Base-by-base conservation (phyloP, 2,329 filamentous ascomycete genomes). In the Fusarium domesticum region DNA sequence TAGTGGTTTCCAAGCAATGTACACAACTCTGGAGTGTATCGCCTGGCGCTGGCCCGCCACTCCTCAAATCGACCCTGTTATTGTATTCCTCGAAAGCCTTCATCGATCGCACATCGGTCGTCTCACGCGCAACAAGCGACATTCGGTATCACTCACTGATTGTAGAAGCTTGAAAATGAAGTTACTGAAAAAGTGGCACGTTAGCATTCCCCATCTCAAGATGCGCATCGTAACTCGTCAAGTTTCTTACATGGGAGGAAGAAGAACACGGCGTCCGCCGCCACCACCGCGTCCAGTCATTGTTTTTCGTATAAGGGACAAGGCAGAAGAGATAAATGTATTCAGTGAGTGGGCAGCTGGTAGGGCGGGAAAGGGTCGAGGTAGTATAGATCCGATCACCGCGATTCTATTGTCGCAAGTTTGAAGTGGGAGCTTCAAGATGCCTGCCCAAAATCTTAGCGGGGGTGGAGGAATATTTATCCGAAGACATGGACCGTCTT, bases 111-210 rank as follows among this genome's bases (percentile, higher is more conserved):
- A 44, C 35, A 43, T 42, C 28, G 28, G 37, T 33, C 31, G 32
- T 15, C 18, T 17, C 37, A 40, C 31, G 30, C 42, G 14, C 18
- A 40, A 31, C 15, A 28, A 16, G 18, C 20, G 16, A 10, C 11
- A 10, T 40, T 17, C 36, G 34, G 32, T 5, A 35, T 33, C 20
- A 69, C 68, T 68, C 49, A 70, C 68, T 35, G 70, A 73, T 62
- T 84, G 91, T 8, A 97, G 80, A 31, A 96, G 85, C 76, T 93
- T 95, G 81, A 73, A 73, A 51, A 73, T 72, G 56, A 71, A 69
- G 60, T 73, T 72, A 74, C 68, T 70, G 17, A 14, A 15, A 28
- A 8, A 8, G 37, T 10, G n/a, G 23, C 10, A 20, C 8, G 42
- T 68, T 49, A 67, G 59, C 52, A 51, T 32, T 11, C 14, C 51